Conservation (phyloP, 1,284 basidiomycete genomes). For the Austropuccinia psidii region DNA sequence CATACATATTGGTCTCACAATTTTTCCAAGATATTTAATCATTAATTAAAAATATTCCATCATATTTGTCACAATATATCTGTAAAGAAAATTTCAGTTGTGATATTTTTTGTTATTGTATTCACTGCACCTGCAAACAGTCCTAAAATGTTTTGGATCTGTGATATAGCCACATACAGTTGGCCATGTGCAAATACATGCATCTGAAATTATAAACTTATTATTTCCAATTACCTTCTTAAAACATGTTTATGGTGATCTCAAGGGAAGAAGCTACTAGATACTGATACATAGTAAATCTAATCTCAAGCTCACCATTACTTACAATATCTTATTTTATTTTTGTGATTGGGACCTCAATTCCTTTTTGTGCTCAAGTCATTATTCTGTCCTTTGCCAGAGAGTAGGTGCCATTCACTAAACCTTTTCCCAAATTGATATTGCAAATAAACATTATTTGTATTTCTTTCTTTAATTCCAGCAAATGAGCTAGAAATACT, state of each 20-base stretch:
- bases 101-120: too few relatives aligned
- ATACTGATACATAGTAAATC: neutral
- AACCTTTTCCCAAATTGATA: neutral
- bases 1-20: too few relatives aligned
- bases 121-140: too few relatives aligned
- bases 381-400: neutral
- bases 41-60: too few relatives aligned
- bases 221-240: neutral
- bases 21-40: too few relatives aligned
- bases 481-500: neutral
- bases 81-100: too few relatives aligned
- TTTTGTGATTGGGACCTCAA: too few relatives aligned
- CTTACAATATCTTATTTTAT: too few relatives aligned
- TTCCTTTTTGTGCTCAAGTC: too few relatives aligned
- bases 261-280: neutral
- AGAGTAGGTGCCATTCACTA: neutral
- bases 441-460: neutral
- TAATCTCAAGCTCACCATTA: too few relatives aligned
- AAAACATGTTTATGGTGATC: slow-evolving; percentile 1
- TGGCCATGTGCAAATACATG: slow-evolving; percentile 7
- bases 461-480: neutral
- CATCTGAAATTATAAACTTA: neutral
- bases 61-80: too few relatives aligned
- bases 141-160: too few relatives aligned
- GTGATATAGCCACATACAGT: neutral